Conservation (phyloP, 306 rosid species). For the Gastrolobium bilobum region DNA sequence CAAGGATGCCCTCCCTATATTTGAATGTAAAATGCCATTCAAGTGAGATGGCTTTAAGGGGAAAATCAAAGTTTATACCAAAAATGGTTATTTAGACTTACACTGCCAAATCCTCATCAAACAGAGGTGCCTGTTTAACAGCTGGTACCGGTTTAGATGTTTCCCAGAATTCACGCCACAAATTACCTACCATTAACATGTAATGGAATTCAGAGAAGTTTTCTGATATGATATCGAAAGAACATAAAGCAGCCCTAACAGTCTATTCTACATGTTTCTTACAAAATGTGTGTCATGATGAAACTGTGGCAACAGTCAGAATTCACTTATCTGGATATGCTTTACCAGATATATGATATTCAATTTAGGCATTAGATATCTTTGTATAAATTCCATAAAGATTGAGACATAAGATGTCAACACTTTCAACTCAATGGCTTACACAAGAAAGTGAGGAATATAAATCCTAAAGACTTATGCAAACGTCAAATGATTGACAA, state of each 20-base stretch:
- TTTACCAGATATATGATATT: constrained; percentile 4
- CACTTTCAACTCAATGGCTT: constrained; percentile 15
- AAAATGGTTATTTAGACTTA: constrained; percentile 54
- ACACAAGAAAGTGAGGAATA: constrained; percentile 1
- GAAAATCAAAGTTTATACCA: constrained; percentile 18
- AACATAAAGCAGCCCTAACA: constrained; percentile 10
- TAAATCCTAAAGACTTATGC: neutral
- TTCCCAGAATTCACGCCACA: constrained; percentile 96
- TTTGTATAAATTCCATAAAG: neutral
- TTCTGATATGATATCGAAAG: neutral
- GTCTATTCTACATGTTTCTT: neutral
- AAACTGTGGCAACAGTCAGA: neutral
- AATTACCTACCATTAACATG: constrained; percentile 72
- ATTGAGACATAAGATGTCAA: constrained; percentile 12
- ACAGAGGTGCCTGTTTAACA: constrained; percentile 91
- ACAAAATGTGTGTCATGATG: neutral
- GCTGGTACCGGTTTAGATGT: constrained; percentile 95
- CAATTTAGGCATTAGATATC: constrained; percentile 2
- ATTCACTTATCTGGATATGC: neutral
- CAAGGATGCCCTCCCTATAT: constrained; percentile 90
- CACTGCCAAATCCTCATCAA: constrained; percentile 98
- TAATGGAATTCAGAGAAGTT: constrained; percentile 29
- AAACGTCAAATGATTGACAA: neutral
- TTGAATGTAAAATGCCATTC: constrained; percentile 40
- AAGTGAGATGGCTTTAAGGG: constrained; percentile 29